These are phyloP conservation scores for Sporothrix dimorphospora DNA, from an alignment of 2,329 filamentous ascomycete species.

Conservation along the genomic window DNA sequence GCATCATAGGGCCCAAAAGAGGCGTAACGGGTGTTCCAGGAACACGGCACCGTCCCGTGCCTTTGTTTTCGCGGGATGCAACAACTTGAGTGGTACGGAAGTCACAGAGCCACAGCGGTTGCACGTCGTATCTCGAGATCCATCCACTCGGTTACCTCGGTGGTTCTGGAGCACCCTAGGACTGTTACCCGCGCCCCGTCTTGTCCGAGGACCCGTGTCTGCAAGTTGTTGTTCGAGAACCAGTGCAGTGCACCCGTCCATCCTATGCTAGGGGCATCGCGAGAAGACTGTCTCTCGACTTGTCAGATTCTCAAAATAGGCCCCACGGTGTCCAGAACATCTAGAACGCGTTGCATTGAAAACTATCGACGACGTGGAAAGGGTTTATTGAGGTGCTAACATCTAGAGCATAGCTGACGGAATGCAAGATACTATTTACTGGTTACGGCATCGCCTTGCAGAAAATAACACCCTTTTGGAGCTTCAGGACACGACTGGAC, in stretches of 20 bases:
- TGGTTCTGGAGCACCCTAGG: neutral
- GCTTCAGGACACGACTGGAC: neutral
- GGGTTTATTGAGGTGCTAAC: neutral
- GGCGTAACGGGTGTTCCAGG: neutral
- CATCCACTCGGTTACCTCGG: neutral
- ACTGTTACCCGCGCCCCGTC: neutral
- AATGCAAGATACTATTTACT: neutral
- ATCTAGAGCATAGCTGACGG: neutral
- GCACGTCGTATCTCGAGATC: neutral
- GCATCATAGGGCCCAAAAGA: neutral
- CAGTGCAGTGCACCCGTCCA: too few species aligned
- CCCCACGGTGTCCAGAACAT: neutral
- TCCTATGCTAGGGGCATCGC: neutral
- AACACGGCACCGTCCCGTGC: neutral
- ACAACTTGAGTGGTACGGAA: neutral
- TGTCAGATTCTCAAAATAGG: neutral
- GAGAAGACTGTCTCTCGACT: neutral
- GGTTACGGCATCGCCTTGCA: neutral
- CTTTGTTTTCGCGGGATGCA: neutral
- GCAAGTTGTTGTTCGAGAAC: too few species aligned
- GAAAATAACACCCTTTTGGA: conserved; percentile 5
- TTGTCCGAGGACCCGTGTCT: neutral
- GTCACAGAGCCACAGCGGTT: neutral
- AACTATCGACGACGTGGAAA: neutral
- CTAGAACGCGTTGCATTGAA: neutral